Base-by-base conservation (phyloP, 192 early-diverging fungal genomes). In the Podila verticillata region DNA sequence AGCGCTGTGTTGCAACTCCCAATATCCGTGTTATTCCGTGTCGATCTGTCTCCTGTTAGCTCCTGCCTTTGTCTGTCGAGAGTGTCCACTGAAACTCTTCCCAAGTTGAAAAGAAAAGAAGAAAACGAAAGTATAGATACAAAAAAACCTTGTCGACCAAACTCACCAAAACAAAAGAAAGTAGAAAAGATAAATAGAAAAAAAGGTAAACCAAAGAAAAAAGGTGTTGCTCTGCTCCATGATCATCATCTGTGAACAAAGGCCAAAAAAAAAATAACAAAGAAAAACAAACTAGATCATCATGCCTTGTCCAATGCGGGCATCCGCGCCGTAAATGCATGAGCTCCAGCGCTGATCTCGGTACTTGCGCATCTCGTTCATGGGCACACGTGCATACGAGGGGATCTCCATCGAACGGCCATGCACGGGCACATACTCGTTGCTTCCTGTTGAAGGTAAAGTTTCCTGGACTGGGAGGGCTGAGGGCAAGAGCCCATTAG, bases 381-480 rank as follows among this genome's bases (percentile, higher is more conserved):
- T 26, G 30, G 75, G 75, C 35, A 72, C 75, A 7, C 75, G 75
- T 17, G 75, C 69, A 58, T 79, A 79, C 3, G 75, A 79, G 0
- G 75, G 75, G 56, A 79, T 79, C 60, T 79, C 65, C 75, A 79
- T 79, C 8, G 75, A 79, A 24, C 75, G 68, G 26, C 75, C 75
- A 26, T 79, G 75, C 19, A 79, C 61, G 8, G 75, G 75, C 10
- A 79, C 69, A 39, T 72, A 79, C 56, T 72, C 69, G 35, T 56
- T 63, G 49, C 32, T 67, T 12, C 36, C 44, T 31, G 51, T 48
- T 69, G 49, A 19, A 26, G 30, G 9, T 39, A 36, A 17, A 13
- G 58, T 28, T 44, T 44, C 39, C 39, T 78, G 74, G 19, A 49
- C 68, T 28, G 63, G 64, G 10, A 78, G 67, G 12, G 74, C 68